Conservation (phyloP, 208 protist species). For the Phytomonas sp. region DNA sequence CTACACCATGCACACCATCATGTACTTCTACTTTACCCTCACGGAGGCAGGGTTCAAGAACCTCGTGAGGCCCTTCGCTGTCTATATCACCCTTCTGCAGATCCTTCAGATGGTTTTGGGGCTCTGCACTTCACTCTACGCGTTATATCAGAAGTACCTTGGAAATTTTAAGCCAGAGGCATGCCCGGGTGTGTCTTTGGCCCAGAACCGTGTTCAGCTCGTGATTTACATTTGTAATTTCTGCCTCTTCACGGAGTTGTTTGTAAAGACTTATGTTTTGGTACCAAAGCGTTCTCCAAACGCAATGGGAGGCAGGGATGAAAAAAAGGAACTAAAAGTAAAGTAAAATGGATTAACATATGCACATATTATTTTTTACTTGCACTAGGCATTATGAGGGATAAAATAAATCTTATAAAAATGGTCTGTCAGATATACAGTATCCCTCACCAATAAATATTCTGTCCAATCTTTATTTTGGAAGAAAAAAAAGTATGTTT, state of each 20-base stretch:
- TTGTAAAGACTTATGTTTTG: conserved; percentile 74
- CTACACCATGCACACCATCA: conserved; percentile 91
- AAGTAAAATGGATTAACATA: background rate
- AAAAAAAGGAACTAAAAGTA: background rate
- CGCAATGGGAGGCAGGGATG: background rate
- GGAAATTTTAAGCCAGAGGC: background rate
- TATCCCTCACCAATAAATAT: background rate
- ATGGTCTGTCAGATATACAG: conserved; percentile 7
- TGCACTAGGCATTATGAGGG: background rate
- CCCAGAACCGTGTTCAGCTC: conserved; percentile 38
- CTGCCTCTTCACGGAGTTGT: conserved; percentile 91
- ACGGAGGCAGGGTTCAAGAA: conserved; percentile 54
- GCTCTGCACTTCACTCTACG: conserved; percentile 67
- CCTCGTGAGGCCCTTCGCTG: conserved; percentile 69
- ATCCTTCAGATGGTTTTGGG: conserved; percentile 87
- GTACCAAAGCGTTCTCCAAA: conserved; percentile 15
- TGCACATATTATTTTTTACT: conserved; percentile 3
- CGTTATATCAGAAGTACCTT: conserved; percentile 54
- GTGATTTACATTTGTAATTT: conserved; percentile 90
- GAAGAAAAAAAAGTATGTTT: background rate
- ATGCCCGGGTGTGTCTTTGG: conserved; percentile 36
- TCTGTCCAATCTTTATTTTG: background rate
- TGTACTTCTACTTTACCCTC: conserved; percentile 94
- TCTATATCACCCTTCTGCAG: conserved; percentile 85
- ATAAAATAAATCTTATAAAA: conserved; percentile 9